Evolutionary conservation across 768 basidiomycete species (phyloP), one percentile per base, ranked within the genome.

Genomic region (Mycena filopes): DNA sequence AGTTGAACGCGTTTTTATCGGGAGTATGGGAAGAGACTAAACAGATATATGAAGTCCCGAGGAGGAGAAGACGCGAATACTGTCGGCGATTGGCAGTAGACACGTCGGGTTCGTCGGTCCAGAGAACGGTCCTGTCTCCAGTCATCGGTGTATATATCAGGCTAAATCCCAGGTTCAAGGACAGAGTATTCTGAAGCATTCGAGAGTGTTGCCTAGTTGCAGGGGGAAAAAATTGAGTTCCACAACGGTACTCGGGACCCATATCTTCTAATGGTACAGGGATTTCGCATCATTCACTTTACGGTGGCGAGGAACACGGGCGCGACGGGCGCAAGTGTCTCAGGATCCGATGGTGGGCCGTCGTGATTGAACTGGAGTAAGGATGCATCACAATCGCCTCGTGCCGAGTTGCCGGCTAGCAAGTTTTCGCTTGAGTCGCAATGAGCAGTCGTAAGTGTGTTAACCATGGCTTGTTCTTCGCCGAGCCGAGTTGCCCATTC

Each of bases 41-140:
- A 57, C 23, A 53, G 29, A 42, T 33, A 16, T 20, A 58, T 65
- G 42, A 61, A 55, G 25, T 42, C 28, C 58, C 58, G 59, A 66
- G 54, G 42, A 66, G n/a, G 40, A 41, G 43, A 31, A 46, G 59
- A 66, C 18, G 60, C 65, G 65, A 66, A 66, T 61, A 60, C 16
- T 56, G 40, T 23, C 29, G 49, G 18, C 43, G 47, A 29, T 46
- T 47, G 45, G 51, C 63, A 49, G 45, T 26, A 50, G 64, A 54
- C 50, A 46, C 55, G 41, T 60, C 63, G 55, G 63, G 60, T 36
- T 36, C 36, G 29, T 51, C 29, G 28, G 40, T 8, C 3, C 16
- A 56, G 47, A 23, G 38, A 31, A 56, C 31, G 9, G 20, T 49
- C 29, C 11, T 10, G 3, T 29, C 15, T n/a, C 20, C 10, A 31